phyloP scores from a whole-genome alignment of 2,329 filamentous ascomycete species.

The Fusarium albosuccineum region DNA sequence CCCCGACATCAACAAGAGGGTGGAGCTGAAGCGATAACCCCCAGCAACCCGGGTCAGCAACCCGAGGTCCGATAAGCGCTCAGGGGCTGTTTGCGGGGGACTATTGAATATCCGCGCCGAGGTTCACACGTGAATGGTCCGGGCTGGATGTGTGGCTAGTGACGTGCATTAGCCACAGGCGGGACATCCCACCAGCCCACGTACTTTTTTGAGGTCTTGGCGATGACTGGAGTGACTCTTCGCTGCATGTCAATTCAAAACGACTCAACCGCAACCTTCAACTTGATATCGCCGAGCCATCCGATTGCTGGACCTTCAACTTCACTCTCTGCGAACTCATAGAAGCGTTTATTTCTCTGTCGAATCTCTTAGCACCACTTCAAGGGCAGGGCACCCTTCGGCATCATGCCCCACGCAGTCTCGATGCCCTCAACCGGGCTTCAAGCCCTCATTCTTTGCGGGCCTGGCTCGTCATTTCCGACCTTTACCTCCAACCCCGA shows the following conservation, averaged over 20 bases:
- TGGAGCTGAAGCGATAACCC: conserved; percentile 48
- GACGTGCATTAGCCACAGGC: conserved; percentile 39
- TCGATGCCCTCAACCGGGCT: conserved; percentile 81
- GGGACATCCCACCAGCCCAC: conserved; percentile 34
- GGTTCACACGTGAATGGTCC: conserved; percentile 42
- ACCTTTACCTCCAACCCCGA: conserved; percentile 86
- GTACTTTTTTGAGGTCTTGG: conserved; percentile 46
- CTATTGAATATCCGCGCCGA: conserved; percentile 48
- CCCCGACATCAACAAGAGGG: conserved; percentile 45
- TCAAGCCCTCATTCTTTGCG: conserved; percentile 86
- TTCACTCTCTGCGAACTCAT: background rate
- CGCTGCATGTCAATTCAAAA: conserved; percentile 37
- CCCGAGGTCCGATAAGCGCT: conserved; percentile 46
- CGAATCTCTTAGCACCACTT: conserved; percentile 7
- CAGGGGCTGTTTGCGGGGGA: conserved; percentile 44
- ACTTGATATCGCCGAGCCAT: conserved; percentile 11
- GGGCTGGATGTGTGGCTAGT: conserved; percentile 20
- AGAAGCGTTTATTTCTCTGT: background rate
- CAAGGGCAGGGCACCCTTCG: conserved; percentile 24
- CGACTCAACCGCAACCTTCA: conserved; percentile 29
- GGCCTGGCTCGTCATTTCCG: conserved; percentile 83
- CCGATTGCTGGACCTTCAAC: background rate
- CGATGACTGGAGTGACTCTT: conserved; percentile 47
- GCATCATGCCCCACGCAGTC: conserved; percentile 79
- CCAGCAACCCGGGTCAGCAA: conserved; percentile 45